phyloP scores from a whole-genome alignment of 352 stramenopile species.

The Phytophthora citricola region DNA sequence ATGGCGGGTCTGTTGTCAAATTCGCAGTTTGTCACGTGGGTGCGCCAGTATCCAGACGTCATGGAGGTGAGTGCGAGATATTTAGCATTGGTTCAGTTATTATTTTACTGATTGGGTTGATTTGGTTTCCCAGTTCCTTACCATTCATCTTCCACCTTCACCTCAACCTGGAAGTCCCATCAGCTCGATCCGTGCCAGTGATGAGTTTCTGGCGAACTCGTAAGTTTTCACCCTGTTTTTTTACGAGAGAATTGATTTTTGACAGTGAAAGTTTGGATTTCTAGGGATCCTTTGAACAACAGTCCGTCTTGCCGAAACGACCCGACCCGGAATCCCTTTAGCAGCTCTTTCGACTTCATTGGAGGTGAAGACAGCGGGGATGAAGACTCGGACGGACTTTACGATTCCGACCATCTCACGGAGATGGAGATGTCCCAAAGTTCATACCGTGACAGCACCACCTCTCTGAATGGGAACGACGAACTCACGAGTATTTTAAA shows the following conservation, averaged over 20 bases:
- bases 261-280: background rate
- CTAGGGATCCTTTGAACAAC: slow-evolving; percentile 76
- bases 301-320: slow-evolving; percentile 72
- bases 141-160: slow-evolving; percentile 52
- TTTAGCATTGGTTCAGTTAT: too few species aligned
- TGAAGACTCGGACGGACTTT: slow-evolving; percentile 74
- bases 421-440: slow-evolving; percentile 75
- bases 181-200: slow-evolving; percentile 39
- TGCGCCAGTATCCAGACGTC: slow-evolving; percentile 66
- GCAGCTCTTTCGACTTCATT: slow-evolving; percentile 83
- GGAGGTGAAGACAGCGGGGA: slow-evolving; percentile 82
- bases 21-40: slow-evolving; percentile 78
- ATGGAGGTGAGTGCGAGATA: slow-evolving; percentile 56
- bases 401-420: slow-evolving; percentile 76
- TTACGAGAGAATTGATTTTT: background rate
- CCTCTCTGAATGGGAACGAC: slow-evolving; percentile 42
- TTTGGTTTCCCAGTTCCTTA: slow-evolving; percentile 46
- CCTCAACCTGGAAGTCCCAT: slow-evolving; percentile 42
- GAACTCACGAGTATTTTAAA: slow-evolving; percentile 38
- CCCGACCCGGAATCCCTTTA: slow-evolving; percentile 43
- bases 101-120: background rate
- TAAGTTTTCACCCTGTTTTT: slow-evolving; percentile 28
- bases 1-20: slow-evolving; percentile 61
- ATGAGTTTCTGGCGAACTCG: slow-evolving; percentile 51
- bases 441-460: slow-evolving; percentile 48